Conservation (phyloP, 78 protist species). For the Capsaspora owczarzaki region DNA sequence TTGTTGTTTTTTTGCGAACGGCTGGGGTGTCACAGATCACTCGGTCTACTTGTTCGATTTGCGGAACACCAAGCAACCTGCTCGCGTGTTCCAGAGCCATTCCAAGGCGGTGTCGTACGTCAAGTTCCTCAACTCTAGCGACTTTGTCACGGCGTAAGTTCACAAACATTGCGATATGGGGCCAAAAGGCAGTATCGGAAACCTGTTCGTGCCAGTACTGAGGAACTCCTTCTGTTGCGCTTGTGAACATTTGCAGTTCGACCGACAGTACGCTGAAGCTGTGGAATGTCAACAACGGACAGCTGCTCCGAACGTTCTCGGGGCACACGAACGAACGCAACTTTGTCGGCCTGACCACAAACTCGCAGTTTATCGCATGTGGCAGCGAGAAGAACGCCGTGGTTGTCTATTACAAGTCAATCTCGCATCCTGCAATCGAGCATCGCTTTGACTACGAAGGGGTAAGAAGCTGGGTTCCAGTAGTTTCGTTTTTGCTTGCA, state of each 20-base stretch:
- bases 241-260: constrained; percentile 2
- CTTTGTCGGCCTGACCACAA: constrained; percentile 65
- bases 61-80: constrained; percentile 35
- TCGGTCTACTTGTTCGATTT: constrained; percentile 64
- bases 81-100: constrained; percentile 47
- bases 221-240: background rate
- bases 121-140: constrained; percentile 41
- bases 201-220: too few species aligned
- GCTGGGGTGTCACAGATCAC: constrained; percentile 32
- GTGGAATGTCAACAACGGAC: constrained; percentile 28
- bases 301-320: constrained; percentile 33
- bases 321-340: constrained; percentile 71
- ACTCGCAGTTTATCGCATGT: constrained; percentile 56
- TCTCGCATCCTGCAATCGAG: constrained; percentile 48
- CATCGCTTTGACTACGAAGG: constrained; percentile 34
- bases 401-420: constrained; percentile 48
- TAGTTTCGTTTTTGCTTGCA: too few species aligned
- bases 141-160: constrained; percentile 46
- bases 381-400: constrained; percentile 70
- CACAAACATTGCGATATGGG: too few species aligned
- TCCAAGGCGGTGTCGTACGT: constrained; percentile 68
- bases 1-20: background rate
- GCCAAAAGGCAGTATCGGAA: too few species aligned
- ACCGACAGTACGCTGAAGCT: constrained; percentile 49
- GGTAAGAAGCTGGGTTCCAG: background rate